A percentile compares a stretch with the other conserved stretches of the same genome.
Evolutionary conservation across 2,329 filamentous ascomycete species (phyloP).

Genomic region (Tolypocladium album): DNA sequence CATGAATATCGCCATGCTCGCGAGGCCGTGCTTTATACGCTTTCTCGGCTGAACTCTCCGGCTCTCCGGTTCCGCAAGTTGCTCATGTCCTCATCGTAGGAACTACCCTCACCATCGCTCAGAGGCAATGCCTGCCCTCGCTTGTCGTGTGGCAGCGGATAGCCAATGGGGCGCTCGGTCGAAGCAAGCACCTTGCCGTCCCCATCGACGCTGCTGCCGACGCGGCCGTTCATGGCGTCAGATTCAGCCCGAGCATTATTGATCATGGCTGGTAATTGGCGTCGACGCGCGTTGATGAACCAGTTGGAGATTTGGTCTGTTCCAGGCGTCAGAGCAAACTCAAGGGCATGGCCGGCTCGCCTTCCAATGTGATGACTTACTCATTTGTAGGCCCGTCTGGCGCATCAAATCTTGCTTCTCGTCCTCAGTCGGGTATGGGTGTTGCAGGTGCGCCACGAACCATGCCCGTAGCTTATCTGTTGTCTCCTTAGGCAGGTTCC

Average conservation of each 20-base stretch:
- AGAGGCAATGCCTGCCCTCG: slow-evolving; percentile 25
- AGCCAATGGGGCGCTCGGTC: slow-evolving; percentile 19
- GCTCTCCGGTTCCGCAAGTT: slow-evolving; percentile 16
- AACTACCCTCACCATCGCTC: slow-evolving; percentile 36
- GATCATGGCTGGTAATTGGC: slow-evolving; percentile 51
- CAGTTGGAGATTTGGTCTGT: slow-evolving; percentile 65
- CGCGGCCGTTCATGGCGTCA: slow-evolving; percentile 31
- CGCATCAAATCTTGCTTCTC: slow-evolving; percentile 76
- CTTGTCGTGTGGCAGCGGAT: slow-evolving; percentile 5
- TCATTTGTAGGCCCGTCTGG: slow-evolving; percentile 68
- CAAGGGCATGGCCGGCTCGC: background rate
- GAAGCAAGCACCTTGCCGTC: slow-evolving; percentile 27
- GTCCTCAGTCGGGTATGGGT: slow-evolving; percentile 81
- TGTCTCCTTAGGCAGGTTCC: slow-evolving; percentile 83
- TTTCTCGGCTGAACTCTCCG: slow-evolving; percentile 32
- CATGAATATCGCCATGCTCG: background rate
- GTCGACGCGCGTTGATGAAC: slow-evolving; percentile 69
- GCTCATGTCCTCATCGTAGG: slow-evolving; percentile 33
- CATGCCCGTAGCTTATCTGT: slow-evolving; percentile 72
- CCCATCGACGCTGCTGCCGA: slow-evolving; percentile 1
- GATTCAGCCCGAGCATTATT: slow-evolving; percentile 43
- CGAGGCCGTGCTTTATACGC: slow-evolving; percentile 21
- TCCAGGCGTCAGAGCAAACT: slow-evolving; percentile 5
- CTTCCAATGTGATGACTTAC: slow-evolving; percentile 34
- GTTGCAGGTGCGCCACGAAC: slow-evolving; percentile 67